Evolutionary conservation across 352 stramenopile species (phyloP).

Genomic region (Peronosclerospora sorghi): DNA sequence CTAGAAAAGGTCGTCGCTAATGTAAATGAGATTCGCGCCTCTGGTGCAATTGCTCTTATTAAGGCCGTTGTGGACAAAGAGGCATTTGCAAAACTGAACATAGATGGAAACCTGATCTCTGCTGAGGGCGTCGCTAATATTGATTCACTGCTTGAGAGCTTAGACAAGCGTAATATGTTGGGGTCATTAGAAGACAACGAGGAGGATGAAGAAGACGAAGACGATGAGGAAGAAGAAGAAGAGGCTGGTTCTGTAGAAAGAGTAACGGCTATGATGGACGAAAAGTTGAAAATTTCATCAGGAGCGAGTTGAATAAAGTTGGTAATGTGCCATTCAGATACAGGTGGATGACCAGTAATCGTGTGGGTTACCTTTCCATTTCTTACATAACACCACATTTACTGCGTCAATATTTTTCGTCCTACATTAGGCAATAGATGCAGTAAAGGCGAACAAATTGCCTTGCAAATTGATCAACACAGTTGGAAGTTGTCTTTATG

Average conservation of each 20-base stretch:
- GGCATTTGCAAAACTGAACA: slow-evolving; percentile 39
- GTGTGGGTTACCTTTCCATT: too few relatives aligned
- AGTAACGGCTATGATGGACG: slow-evolving; percentile 31
- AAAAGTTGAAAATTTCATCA: slow-evolving; percentile 29
- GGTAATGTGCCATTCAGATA: too few relatives aligned
- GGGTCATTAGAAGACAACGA: slow-evolving; percentile 78
- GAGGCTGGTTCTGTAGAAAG: slow-evolving; percentile 26
- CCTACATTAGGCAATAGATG: too few relatives aligned
- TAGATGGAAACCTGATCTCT: slow-evolving; percentile 81
- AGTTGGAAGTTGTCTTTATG: too few relatives aligned
- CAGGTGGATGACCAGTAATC: too few relatives aligned
- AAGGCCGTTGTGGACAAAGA: slow-evolving; percentile 46
- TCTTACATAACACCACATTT: too few relatives aligned
- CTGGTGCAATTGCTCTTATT: slow-evolving; percentile 77
- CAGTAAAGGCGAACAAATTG: too few relatives aligned
- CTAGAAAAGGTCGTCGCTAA: slow-evolving; percentile 82
- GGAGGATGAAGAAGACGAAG: slow-evolving; percentile 56
- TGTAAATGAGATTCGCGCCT: slow-evolving; percentile 82
- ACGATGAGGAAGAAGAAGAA: slow-evolving; percentile 31
- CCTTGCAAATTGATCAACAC: too few relatives aligned
- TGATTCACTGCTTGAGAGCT: slow-evolving; percentile 29
- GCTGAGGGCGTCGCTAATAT: slow-evolving; percentile 48
- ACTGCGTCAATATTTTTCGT: too few relatives aligned
- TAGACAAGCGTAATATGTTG: slow-evolving; percentile 45
- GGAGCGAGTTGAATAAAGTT: slow-evolving; percentile 6